These are phyloP conservation scores for Cystoderma amianthinum DNA, from an alignment of 768 basidiomycete species.

Conservation along the genomic window DNA sequence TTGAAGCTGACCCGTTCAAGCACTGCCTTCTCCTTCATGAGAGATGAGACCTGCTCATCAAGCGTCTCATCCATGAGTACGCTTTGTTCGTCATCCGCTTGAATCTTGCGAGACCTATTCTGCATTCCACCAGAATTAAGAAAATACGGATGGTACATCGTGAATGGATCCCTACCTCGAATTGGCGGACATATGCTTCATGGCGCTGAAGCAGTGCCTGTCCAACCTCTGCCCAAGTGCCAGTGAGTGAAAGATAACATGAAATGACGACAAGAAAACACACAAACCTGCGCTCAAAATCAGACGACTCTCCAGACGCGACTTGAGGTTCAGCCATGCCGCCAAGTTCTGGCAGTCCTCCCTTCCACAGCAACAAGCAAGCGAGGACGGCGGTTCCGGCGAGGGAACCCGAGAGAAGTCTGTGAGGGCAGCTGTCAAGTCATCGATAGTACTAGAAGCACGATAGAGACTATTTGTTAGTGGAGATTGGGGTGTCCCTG, in stretches of 20 bases:
- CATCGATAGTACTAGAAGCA: slow-evolving; percentile 64
- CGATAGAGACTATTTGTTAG: slow-evolving; percentile 42
- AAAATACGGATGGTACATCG: no score
- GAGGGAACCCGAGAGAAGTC: slow-evolving; percentile 69
- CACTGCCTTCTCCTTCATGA: slow-evolving; percentile 50
- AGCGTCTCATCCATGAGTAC: slow-evolving; percentile 18
- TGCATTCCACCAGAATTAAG: no score
- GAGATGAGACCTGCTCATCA: slow-evolving; percentile 19
- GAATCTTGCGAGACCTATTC: slow-evolving; percentile 1
- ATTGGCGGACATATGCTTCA: slow-evolving; percentile 75
- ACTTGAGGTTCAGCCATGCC: slow-evolving; percentile 59
- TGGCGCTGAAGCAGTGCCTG: slow-evolving; percentile 83
- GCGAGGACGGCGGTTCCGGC: slow-evolving; percentile 51
- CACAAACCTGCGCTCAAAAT: slow-evolving; percentile 86
- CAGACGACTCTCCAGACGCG: slow-evolving; percentile 68
- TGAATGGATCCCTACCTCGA: slow-evolving; percentile 41
- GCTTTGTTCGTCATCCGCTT: neutral
- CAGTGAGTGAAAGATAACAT: neutral
- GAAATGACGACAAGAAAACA: slow-evolving; percentile 19
- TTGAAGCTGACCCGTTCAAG: slow-evolving; percentile 47
- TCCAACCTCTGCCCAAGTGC: slow-evolving; percentile 62
- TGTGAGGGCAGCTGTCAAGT: slow-evolving; percentile 66
- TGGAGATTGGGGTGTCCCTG: slow-evolving; percentile 45
- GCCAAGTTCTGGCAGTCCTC: slow-evolving; percentile 61
- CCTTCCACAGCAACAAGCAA: slow-evolving; percentile 59